phyloP scores from a whole-genome alignment of 805 yeast species.

The Henningerozyma blattae region DNA sequence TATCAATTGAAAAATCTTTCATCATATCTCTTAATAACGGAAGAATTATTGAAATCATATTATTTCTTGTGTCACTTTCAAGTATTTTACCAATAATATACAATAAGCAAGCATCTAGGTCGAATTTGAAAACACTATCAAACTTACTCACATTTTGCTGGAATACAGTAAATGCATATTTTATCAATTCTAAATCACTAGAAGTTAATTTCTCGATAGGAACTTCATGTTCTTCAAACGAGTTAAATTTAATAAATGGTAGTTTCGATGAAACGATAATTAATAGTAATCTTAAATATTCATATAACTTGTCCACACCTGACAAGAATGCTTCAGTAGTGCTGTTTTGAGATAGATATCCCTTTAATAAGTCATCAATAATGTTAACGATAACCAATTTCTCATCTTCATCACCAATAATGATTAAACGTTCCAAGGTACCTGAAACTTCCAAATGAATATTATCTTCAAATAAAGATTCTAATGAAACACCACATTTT shows the following conservation, averaged over 20 bases:
- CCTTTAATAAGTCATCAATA: constrained; percentile 40
- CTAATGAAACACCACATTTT: constrained; percentile 42
- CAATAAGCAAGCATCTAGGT: constrained; percentile 59
- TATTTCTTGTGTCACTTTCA: constrained; percentile 29
- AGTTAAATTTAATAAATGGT: constrained; percentile 46
- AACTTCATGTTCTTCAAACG: constrained; percentile 2
- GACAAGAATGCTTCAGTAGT: constrained; percentile 32
- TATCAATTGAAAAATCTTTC: constrained; percentile 18
- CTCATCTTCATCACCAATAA: constrained; percentile 42
- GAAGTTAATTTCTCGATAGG: constrained; percentile 4
- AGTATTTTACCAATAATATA: constrained; percentile 48
- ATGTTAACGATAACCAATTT: constrained; percentile 41
- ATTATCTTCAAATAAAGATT: constrained; percentile 49
- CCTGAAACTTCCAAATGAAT: constrained; percentile 69
- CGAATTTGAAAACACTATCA: constrained; percentile 57
- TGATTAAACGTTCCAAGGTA: constrained; percentile 56
- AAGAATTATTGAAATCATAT: constrained; percentile 39
- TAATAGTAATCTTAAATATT: constrained; percentile 58
- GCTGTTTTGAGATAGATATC: constrained; percentile 21
- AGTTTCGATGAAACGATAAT: constrained; percentile 46
- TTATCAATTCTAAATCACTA: constrained; percentile 31
- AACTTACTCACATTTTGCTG: constrained; percentile 53
- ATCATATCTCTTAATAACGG: constrained; percentile 39
- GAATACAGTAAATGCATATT: constrained; percentile 37
- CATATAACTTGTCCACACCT: constrained; percentile 73